These are phyloP conservation scores for Puccinia brachypodii DNA, from an alignment of 1,284 basidiomycete genomes.

Conservation along the genomic window DNA sequence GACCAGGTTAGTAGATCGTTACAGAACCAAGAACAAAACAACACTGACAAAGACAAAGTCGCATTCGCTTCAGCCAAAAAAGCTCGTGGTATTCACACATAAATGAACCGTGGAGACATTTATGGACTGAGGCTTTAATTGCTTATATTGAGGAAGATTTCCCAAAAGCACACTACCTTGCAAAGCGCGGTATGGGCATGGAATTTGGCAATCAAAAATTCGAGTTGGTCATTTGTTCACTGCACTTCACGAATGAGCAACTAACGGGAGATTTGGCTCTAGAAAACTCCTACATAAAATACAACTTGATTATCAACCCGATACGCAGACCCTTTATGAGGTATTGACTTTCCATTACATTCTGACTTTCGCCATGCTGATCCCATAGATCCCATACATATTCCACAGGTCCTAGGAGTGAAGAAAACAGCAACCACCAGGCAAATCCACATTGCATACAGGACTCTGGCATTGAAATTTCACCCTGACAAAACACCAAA, in stretches of 20 bases:
- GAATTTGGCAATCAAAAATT: not conserved
- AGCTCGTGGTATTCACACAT: not conserved
- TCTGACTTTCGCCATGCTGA: not conserved
- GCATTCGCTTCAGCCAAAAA: not conserved
- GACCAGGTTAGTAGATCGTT: not conserved
- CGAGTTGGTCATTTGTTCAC: not conserved
- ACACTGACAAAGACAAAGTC: not conserved
- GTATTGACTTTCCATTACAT: not conserved
- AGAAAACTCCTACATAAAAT: not conserved
- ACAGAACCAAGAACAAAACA: not conserved
- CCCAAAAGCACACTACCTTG: not conserved
- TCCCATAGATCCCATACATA: constrained; percentile 1
- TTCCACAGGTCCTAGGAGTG: not conserved
- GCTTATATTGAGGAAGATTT: not conserved
- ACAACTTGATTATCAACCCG: not conserved
- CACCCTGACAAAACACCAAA: not conserved
- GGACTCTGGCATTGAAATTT: not conserved
- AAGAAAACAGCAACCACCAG: too few species aligned
- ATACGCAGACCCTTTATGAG: not conserved
- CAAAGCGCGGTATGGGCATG: not conserved
- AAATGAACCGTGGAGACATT: not conserved
- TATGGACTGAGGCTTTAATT: not conserved
- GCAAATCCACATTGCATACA: not conserved
- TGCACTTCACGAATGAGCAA: not conserved
- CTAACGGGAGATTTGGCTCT: not conserved